Base-by-base conservation (phyloP, 768 basidiomycete species). In the Lactarius vividus region DNA sequence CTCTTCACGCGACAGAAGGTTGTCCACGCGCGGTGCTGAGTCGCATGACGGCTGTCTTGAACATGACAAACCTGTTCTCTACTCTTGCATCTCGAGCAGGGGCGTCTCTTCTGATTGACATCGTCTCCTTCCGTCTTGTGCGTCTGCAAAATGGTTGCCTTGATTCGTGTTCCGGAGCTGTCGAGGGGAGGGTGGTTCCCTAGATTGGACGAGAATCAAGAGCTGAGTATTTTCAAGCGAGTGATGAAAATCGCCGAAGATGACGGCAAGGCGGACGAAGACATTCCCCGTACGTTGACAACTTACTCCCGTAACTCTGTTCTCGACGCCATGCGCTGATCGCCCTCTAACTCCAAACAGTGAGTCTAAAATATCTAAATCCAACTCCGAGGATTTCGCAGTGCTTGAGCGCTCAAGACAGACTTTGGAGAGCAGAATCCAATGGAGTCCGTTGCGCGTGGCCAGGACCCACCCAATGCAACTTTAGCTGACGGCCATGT, bases 211-310 rank as follows among this genome's bases (percentile, higher is more conserved):
- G 88, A 89, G 59, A 88, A 78, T 1, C 33, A 9, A 33, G 33
- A 78, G 69, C 78, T 93, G 56, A 88, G 87, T 54, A 90, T 92
- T 0, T 81, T 91, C 4, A 94, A 92, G 1, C 98, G 96, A 96
- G 88, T 93, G 44, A 75, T 98, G 77, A 81, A 94, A 65, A 94
- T 98, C 62, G 92, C 94, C 2, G 97, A 99, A 72, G 92, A 95
- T 55, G 96, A 98, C 74, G 97, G 97, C 18, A 96, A 98, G 75
- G 94, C 98, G 1, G 97, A 99, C 74, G 96, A 98, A 74, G 96
- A 98, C 78, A 98, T 96, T 73, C 97, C 96, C 29, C 91, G 95
- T 96, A 74, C 71, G 92, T 81, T 39, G 23, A 23, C 46, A n/a
- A 49, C 63, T 18, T 13, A 40, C 16, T 37, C 39, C 16, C 40